These are phyloP conservation scores for Eucalyptus regnans DNA, from an alignment of 345 rosid species.

Conservation along the genomic window DNA sequence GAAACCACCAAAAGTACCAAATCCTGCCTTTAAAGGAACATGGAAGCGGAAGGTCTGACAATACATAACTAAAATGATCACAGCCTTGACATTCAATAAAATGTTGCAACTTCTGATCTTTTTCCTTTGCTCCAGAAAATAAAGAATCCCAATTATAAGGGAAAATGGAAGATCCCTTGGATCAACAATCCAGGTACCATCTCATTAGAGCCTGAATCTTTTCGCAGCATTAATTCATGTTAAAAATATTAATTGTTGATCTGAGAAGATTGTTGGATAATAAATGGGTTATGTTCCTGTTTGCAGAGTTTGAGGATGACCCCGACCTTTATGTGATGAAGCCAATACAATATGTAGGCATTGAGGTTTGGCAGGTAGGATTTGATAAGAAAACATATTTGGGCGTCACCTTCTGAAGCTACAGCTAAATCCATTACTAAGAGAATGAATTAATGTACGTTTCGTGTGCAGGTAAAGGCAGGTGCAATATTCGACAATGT, in stretches of 20 bases:
- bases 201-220: not conserved
- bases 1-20: slow-evolving; percentile 56
- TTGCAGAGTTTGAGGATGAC: slow-evolving; percentile 92
- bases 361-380: slow-evolving; percentile 95
- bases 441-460: not conserved
- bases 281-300: not conserved
- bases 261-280: not conserved
- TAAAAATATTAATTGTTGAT: not conserved
- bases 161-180: slow-evolving; percentile 89
- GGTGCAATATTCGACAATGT: slow-evolving; percentile 86
- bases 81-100: not conserved
- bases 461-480: slow-evolving; percentile 63
- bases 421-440: not conserved
- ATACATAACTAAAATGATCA: not conserved
- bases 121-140: slow-evolving; percentile 36
- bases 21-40: slow-evolving; percentile 66
- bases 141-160: slow-evolving; percentile 91
- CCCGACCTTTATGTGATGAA: slow-evolving; percentile 87
- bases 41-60: slow-evolving; percentile 62
- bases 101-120: not conserved
- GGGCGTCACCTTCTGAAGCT: not conserved
- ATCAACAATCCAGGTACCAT: slow-evolving; percentile 78
- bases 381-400: not conserved
- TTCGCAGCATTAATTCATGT: not conserved
- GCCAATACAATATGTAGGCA: slow-evolving; percentile 76